Evolutionary conservation across 208 protist species (phyloP), one percentile per base, ranked within the genome.

Genomic region (Acanthamoeba culbertsoni): DNA sequence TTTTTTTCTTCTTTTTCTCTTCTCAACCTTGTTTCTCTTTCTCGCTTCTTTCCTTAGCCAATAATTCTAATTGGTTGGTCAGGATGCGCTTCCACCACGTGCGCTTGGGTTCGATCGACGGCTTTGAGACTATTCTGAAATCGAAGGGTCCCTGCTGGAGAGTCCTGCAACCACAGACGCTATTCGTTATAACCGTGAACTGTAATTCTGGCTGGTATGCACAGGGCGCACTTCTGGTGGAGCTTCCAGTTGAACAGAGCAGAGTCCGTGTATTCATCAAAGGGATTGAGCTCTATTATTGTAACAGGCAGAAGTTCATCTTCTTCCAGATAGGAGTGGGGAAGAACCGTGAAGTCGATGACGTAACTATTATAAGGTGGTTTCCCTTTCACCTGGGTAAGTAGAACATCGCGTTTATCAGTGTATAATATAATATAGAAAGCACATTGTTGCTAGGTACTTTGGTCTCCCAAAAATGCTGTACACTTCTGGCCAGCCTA

Each of bases 171-270:
- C n/a, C n/a, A n/a, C n/a, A n/a, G n/a, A n/a, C n/a, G n/a, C n/a
- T n/a, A n/a, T n/a, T n/a, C n/a, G n/a, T n/a, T n/a, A n/a, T n/a
- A n/a, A n/a, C n/a, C n/a, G n/a, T n/a, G n/a, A n/a, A n/a, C n/a
- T n/a, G n/a, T n/a, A n/a, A n/a, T n/a, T n/a, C n/a, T n/a, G n/a
- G n/a, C n/a, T n/a, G n/a, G n/a, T n/a, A 35, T 1, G 26, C 3
- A 7, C 0, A 48, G 33, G 37, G 37, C 45, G 82, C 43, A 90
- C 82, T 90, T 23, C 1, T 65, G 82, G 37, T 90, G 82, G 3
- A 90, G 82, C 82, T 90, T 90, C 82, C 82, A 90, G 2, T 90
- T 90, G 82, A 90, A 90, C 10, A 90, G 82, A 68, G 82, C 82
- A 0, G 51, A 68, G 53, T 90, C 82, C 16, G 82, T 90, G 82